Conservation (phyloP, 75 land plant species). For the Azolla pinnata region DNA sequence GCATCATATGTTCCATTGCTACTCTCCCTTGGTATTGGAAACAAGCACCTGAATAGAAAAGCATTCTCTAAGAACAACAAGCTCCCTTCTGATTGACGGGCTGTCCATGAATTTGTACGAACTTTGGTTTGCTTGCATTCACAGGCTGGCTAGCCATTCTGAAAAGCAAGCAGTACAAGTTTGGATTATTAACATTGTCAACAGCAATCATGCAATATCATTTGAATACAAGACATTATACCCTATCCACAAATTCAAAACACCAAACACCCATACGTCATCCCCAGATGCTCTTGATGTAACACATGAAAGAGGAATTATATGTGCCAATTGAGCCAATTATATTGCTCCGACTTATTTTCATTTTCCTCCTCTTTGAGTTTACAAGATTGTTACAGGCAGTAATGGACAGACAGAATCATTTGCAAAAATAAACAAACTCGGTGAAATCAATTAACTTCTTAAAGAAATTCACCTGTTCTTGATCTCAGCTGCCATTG, state of each 20-base stretch:
- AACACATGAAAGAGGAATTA: conserved; percentile 2
- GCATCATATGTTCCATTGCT: neutral
- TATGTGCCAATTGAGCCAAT: too few relatives aligned
- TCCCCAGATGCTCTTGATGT: neutral
- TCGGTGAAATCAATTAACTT: too few relatives aligned
- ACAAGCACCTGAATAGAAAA: too few relatives aligned
- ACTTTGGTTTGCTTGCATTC: conserved; percentile 28
- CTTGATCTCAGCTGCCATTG: conserved; percentile 71
- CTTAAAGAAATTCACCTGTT: too few relatives aligned
- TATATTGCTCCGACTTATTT: too few relatives aligned
- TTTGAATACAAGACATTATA: too few relatives aligned
- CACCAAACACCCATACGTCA: too few relatives aligned
- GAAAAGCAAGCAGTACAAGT: too few relatives aligned
- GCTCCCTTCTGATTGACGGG: conserved; percentile 21
- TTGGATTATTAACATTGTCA: too few relatives aligned
- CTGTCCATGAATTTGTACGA: conserved; percentile 24
- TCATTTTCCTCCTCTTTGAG: neutral
- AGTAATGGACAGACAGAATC: neutral
- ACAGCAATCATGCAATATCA: too few relatives aligned
- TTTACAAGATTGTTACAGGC: neutral
- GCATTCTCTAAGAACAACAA: conserved; percentile 29
- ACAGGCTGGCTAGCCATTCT: conserved; percentile 38
- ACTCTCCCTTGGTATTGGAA: neutral
- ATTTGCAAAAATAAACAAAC: neutral
- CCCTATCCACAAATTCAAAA: neutral